Percentiles rank a stretch among this genome's conserved stretches.
Evolutionary conservation across 2,329 filamentous ascomycete genomes (phyloP).

Genomic region (Hymenoscyphus albidus): DNA sequence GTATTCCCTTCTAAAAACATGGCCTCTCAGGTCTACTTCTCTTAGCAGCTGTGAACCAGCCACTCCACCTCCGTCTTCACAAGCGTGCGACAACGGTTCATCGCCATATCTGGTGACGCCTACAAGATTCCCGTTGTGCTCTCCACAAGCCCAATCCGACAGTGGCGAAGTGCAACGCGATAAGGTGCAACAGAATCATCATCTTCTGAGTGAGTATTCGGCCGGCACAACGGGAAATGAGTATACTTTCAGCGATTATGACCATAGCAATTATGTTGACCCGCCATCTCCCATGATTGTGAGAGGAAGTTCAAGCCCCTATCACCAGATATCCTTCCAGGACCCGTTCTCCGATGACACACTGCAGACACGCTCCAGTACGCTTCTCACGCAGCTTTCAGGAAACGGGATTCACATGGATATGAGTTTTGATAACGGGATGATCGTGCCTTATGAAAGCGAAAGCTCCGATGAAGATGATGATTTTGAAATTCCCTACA

Average conservation of each 20-base stretch:
- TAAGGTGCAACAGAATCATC: conserved; percentile 36
- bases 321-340: conserved; percentile 22
- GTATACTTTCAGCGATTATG: conserved; percentile 50
- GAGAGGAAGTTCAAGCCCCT: conserved; percentile 14
- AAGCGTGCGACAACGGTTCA: conserved; percentile 36
- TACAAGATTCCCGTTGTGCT: conserved; percentile 28
- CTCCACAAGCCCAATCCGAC: conserved; percentile 21
- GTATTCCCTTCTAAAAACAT: conserved; percentile 46
- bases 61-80: conserved; percentile 26
- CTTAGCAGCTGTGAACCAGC: conserved; percentile 19
- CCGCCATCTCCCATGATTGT: conserved; percentile 8
- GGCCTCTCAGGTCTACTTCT: conserved; percentile 32
- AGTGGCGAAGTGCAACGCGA: conserved; percentile 26
- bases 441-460: conserved; percentile 43
- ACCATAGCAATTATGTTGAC: conserved; percentile 11
- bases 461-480: conserved; percentile 54
- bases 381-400: background rate
- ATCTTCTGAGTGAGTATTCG: conserved; percentile 48
- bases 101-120: conserved; percentile 32
- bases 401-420: conserved; percentile 4
- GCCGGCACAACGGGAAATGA: conserved; percentile 23
- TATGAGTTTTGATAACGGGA: conserved; percentile 19
- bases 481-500: conserved; percentile 49
- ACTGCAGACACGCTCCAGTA: conserved; percentile 6
- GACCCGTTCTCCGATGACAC: conserved; percentile 22